Percentiles rank a stretch among this genome's conserved stretches.
phyloP scores from a whole-genome alignment of 2,329 filamentous ascomycete species.

The Alternaria postmessia region DNA sequence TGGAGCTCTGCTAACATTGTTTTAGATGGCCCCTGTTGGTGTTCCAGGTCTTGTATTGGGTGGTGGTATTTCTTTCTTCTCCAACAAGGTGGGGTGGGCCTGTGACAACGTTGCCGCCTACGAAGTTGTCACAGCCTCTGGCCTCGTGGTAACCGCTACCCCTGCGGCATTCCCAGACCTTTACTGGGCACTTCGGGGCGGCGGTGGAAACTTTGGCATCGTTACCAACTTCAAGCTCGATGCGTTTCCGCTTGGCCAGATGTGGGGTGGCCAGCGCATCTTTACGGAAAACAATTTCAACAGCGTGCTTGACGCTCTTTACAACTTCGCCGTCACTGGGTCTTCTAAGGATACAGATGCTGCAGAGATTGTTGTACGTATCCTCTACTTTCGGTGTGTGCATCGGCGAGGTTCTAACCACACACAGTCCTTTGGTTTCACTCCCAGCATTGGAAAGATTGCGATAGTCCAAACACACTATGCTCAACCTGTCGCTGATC shows the following conservation, averaged over 20 bases:
- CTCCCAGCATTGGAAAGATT: constrained; percentile 26
- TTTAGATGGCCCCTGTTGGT: constrained; percentile 36
- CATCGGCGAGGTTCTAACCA: not conserved
- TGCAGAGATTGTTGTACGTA: constrained; percentile 31
- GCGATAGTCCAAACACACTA: constrained; percentile 37
- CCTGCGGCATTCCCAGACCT: constrained; percentile 45
- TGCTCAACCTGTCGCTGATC: constrained; percentile 27
- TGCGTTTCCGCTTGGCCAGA: constrained; percentile 15
- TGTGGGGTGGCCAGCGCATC: constrained; percentile 26
- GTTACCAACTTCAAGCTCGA: constrained; percentile 38
- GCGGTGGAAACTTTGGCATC: constrained; percentile 45
- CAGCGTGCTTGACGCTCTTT: constrained; percentile 12
- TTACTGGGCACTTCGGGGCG: constrained; percentile 48
- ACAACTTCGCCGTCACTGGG: constrained; percentile 18
- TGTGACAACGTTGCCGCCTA: constrained; percentile 43
- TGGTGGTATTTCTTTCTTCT: constrained; percentile 35
- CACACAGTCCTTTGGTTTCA: constrained; percentile 8
- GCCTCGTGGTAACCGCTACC: constrained; percentile 42
- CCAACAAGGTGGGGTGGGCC: constrained; percentile 30
- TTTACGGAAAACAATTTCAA: constrained; percentile 22
- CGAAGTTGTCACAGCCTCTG: constrained; percentile 50
- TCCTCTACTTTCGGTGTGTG: constrained; percentile 17
- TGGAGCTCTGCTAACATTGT: not conserved
- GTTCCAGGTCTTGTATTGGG: constrained; percentile 47
- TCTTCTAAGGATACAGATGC: constrained; percentile 34